Base-by-base conservation (phyloP, 805 yeast genomes). In the Vanderwaltozyma yarrowii region DNA sequence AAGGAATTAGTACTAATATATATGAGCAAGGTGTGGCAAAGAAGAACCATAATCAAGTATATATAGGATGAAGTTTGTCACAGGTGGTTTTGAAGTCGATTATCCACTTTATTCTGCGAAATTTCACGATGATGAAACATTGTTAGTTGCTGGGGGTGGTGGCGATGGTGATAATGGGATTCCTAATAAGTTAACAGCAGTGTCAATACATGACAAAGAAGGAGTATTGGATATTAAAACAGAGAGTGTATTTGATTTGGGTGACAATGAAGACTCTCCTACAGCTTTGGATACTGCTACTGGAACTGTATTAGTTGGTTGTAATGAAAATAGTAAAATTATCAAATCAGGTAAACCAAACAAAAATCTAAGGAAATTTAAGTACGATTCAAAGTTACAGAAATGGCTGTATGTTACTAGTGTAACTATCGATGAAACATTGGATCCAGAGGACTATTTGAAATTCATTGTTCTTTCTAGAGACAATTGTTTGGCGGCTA, bases 111-210 rank as follows among this genome's bases (percentile, higher is more conserved):
- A 80, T 49, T 89, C 85, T 2, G 79, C 89, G 36, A 73, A 74
- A 43, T 87, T 84, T 54, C 65, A 78, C 31, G 67, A 73, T 46
- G 70, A 77, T 45, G 61, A 67, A 43, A 72, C 77, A 1, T 57
- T 87, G 19, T 58, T 87, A 33, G 80, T 80, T 21, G 76, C 86
- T 3, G 97, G 97, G 28, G 97, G 97, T 31, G 96, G 96, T 20
- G 97, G 96, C 17, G 94, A 85, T 56, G 95, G 95, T 9, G 78
- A 78, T 51, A 80, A 85, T 50, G 96, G 95, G 19, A 77, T 86
- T 38, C 82, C 88, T 30, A 89, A 88, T 60, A 85, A 82, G 55
- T 64, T 89, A 45, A 76, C 87, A 4, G 79, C 80, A 2, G 56
- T 81, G 32, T 60, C 71, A 33, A 66, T 82, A 32, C 71, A 74